These are phyloP conservation scores for Talaromyces islandicus DNA, from an alignment of 2,329 filamentous ascomycete genomes.

Conservation along the genomic window DNA sequence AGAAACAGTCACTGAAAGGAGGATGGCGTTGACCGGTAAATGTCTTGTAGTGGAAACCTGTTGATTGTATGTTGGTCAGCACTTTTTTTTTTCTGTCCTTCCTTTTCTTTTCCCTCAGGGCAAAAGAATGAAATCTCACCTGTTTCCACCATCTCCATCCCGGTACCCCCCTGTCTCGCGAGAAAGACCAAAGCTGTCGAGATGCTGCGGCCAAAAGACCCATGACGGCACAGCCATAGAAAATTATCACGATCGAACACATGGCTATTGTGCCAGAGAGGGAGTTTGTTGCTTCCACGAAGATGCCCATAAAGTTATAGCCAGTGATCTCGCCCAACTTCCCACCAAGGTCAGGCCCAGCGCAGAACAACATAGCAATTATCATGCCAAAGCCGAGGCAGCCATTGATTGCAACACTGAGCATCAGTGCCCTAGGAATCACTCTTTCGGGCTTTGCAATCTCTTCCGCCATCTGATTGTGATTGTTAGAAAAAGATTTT, in stretches of 20 bases:
- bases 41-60: slow-evolving; percentile 1
- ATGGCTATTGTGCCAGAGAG: not conserved
- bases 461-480: slow-evolving; percentile 42
- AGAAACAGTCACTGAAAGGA: slow-evolving; percentile 19
- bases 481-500: not conserved
- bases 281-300: not conserved
- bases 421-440: slow-evolving; percentile 42
- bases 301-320: not conserved
- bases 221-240: not conserved
- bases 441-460: slow-evolving; percentile 40
- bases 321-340: not conserved
- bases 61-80: not conserved
- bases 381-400: not conserved
- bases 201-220: slow-evolving; percentile 22
- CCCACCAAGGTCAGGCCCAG: not conserved
- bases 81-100: slow-evolving; percentile 14
- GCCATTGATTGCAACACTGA: not conserved
- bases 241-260: not conserved
- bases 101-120: slow-evolving; percentile 8
- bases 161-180: slow-evolving; percentile 39
- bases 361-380: not conserved
- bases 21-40: slow-evolving; percentile 34
- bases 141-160: slow-evolving; percentile 15
- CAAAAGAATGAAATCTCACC: slow-evolving; percentile 18
- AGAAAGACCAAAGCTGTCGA: slow-evolving; percentile 39